A percentile compares a stretch with the other conserved stretches of the same genome.
These are phyloP conservation scores for Massarina eburnea DNA, from an alignment of 2,329 filamentous ascomycete species.

Conservation along the genomic window DNA sequence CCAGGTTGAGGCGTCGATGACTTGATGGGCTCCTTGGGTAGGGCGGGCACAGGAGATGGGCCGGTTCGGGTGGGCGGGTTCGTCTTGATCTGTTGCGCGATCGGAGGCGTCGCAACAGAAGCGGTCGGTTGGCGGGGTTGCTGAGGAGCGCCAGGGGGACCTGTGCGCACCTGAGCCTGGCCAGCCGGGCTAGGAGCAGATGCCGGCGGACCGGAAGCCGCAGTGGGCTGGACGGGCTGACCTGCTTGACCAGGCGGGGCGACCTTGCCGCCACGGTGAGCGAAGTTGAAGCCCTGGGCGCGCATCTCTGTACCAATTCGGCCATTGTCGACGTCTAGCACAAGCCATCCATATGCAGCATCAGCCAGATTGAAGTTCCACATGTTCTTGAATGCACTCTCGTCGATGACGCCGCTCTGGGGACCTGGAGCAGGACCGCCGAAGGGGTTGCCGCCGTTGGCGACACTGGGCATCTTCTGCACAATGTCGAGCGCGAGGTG, in stretches of 20 bases:
- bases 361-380: slow-evolving; percentile 99
- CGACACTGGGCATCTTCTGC: slow-evolving; percentile 96
- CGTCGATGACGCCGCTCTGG: slow-evolving; percentile 85
- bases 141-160: slow-evolving; percentile 37
- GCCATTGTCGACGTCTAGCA: slow-evolving; percentile 91
- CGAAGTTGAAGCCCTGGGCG: slow-evolving; percentile 98
- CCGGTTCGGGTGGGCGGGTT: slow-evolving; percentile 42
- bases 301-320: slow-evolving; percentile 98
- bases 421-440: slow-evolving; percentile 78
- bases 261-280: slow-evolving; percentile 83
- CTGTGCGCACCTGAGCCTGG: slow-evolving; percentile 38
- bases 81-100: slow-evolving; percentile 41
- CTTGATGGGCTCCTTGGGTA: slow-evolving; percentile 51
- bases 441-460: slow-evolving; percentile 95
- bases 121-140: slow-evolving; percentile 35
- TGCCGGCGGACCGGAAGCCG: slow-evolving; percentile 38
- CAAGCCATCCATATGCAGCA: slow-evolving; percentile 93
- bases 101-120: slow-evolving; percentile 35
- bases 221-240: slow-evolving; percentile 40
- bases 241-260: slow-evolving; percentile 40
- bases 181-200: slow-evolving; percentile 43
- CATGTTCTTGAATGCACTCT: slow-evolving; percentile 99
- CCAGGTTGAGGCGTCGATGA: slow-evolving; percentile 52
- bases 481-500: slow-evolving; percentile 91
- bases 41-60: slow-evolving; percentile 45